Evolutionary conservation across 169 alveolate species (phyloP).

Genomic region (Plasmodium ovale): DNA sequence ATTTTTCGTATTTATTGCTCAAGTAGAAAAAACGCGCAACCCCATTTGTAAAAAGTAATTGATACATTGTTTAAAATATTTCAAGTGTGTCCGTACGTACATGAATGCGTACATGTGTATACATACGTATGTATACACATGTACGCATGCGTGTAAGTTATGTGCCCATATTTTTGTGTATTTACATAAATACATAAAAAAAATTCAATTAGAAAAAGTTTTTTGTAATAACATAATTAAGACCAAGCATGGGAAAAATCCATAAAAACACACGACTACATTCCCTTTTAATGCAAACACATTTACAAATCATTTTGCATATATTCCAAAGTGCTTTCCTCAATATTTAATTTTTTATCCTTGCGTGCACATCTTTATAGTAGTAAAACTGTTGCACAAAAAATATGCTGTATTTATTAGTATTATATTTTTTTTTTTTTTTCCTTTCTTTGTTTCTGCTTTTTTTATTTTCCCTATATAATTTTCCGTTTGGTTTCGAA

Average conservation of each 20-base stretch:
- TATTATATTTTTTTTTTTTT: too few species aligned
- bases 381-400: neutral
- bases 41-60: conserved; percentile 13
- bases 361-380: neutral
- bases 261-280: neutral
- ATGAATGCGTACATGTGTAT: too few species aligned
- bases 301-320: neutral
- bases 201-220: neutral
- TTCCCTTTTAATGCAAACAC: neutral
- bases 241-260: neutral
- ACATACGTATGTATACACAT: neutral
- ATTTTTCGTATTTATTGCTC: conserved; percentile 14
- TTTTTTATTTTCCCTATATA: neutral
- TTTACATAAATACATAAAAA: conserved; percentile 7
- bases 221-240: conserved; percentile 15
- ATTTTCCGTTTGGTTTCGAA: too few species aligned
- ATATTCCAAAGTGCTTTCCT: neutral
- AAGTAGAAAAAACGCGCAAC: conserved; percentile 10
- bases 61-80: conserved; percentile 12
- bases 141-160: too few species aligned
- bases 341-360: neutral
- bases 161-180: neutral
- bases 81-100: neutral
- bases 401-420: neutral
- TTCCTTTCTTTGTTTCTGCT: neutral